A percentile compares a stretch with the other conserved stretches of the same genome.
Conservation (phyloP, 805 yeast genomes). For the Myxozyma nipponensis region DNA sequence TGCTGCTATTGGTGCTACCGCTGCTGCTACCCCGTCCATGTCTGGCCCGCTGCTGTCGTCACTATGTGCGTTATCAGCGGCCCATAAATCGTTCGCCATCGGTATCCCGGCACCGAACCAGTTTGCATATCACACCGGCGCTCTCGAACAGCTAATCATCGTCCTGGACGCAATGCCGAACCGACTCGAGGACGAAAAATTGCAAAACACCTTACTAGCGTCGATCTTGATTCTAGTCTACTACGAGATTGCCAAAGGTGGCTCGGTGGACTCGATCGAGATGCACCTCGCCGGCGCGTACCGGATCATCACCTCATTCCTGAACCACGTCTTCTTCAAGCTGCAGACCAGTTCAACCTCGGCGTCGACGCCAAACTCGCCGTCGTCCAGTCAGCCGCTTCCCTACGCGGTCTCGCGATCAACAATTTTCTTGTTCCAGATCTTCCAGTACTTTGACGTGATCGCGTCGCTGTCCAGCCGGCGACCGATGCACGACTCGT, state of each 20-base stretch:
- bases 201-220: constrained; percentile 21
- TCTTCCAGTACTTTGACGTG: constrained; percentile 27
- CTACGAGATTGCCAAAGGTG: constrained; percentile 27
- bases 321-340: constrained; percentile 17
- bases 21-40: background rate
- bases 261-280: constrained; percentile 19
- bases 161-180: constrained; percentile 15
- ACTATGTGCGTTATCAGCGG: constrained; percentile 25
- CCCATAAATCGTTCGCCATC: constrained; percentile 18
- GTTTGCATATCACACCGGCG: constrained; percentile 21
- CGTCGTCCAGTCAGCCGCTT: background rate
- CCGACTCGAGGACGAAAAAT: constrained; percentile 21
- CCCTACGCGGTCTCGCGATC: constrained; percentile 13
- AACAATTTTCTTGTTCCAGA: constrained; percentile 23
- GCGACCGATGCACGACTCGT: constrained; percentile 14
- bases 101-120: constrained; percentile 15
- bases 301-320: constrained; percentile 22
- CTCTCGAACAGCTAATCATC: constrained; percentile 17
- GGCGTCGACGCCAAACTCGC: background rate
- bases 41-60: constrained; percentile 17
- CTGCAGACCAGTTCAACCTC: constrained; percentile 8
- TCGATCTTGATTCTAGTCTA: constrained; percentile 24
- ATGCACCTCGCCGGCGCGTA: constrained; percentile 27
- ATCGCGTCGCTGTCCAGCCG: constrained; percentile 22
- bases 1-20: background rate